Conservation (phyloP, 306 rosid genomes). For the Glycine soja region DNA sequence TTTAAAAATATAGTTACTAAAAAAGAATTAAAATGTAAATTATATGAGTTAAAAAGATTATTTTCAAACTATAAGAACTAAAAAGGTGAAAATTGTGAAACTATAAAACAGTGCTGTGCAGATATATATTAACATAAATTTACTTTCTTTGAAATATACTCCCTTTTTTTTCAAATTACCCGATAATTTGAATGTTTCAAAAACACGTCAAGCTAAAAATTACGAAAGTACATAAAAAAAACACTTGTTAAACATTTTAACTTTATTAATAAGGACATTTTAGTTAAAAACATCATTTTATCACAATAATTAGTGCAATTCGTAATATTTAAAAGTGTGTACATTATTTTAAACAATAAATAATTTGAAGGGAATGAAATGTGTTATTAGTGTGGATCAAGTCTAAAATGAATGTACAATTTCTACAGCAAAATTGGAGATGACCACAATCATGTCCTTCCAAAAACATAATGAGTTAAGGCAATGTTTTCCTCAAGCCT, state of each 20-base stretch:
- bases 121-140: no score
- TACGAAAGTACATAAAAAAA: neutral
- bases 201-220: neutral
- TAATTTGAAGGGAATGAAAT: neutral
- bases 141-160: neutral
- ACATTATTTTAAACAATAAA: neutral
- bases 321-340: neutral
- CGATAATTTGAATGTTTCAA: neutral
- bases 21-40: no score
- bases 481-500: slow-evolving; percentile 45
- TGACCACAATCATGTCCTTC: slow-evolving; percentile 32
- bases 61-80: no score
- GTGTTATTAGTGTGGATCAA: slow-evolving; percentile 2
- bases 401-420: slow-evolving; percentile 4
- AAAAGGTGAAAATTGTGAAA: no score
- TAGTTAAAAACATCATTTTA: neutral
- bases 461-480: slow-evolving; percentile 19
- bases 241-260: neutral
- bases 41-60: no score
- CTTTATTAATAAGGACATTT: neutral
- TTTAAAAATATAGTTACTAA: no score
- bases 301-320: neutral
- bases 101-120: no score
- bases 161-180: neutral
- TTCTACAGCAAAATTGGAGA: neutral